phyloP scores from a whole-genome alignment of 139 green algal species.

The Tetraselmis striata region DNA sequence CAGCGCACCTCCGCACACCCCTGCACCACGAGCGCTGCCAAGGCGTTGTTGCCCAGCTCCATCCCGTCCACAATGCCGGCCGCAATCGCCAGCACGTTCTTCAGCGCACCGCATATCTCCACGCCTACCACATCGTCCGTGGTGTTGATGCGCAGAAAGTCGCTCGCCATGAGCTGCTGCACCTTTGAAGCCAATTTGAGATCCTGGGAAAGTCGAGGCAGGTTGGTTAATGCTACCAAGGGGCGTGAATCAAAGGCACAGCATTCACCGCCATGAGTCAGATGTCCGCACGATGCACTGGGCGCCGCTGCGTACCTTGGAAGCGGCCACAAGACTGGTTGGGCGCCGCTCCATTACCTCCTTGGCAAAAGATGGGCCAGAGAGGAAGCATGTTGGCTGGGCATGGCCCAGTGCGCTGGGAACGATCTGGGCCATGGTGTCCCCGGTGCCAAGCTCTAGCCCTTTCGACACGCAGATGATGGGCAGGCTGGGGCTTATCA shows the following conservation, averaged over 20 bases:
- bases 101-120: constrained; percentile 94
- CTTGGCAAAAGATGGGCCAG: constrained; percentile 87
- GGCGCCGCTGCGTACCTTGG: constrained; percentile 28
- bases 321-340: constrained; percentile 82
- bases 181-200: constrained; percentile 33
- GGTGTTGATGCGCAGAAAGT: constrained; percentile 88
- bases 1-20: constrained; percentile 86
- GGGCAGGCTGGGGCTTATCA: constrained; percentile 71
- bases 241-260: no score
- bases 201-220: constrained; percentile 32
- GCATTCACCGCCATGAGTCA: no score
- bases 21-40: constrained; percentile 83
- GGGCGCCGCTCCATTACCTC: constrained; percentile 79
- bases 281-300: neutral
- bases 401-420: constrained; percentile 65
- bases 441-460: constrained; percentile 68
- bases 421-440: constrained; percentile 94
- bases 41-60: constrained; percentile 92
- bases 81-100: constrained; percentile 98
- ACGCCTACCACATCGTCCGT: constrained; percentile 90
- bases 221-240: neutral
- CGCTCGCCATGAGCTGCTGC: constrained; percentile 84
- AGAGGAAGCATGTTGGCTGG: constrained; percentile 84
- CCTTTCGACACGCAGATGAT: constrained; percentile 94
- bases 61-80: constrained; percentile 96